These are phyloP conservation scores for Chaetomium fimeti DNA, from an alignment of 495 filamentous ascomycete species.

Conservation along the genomic window DNA sequence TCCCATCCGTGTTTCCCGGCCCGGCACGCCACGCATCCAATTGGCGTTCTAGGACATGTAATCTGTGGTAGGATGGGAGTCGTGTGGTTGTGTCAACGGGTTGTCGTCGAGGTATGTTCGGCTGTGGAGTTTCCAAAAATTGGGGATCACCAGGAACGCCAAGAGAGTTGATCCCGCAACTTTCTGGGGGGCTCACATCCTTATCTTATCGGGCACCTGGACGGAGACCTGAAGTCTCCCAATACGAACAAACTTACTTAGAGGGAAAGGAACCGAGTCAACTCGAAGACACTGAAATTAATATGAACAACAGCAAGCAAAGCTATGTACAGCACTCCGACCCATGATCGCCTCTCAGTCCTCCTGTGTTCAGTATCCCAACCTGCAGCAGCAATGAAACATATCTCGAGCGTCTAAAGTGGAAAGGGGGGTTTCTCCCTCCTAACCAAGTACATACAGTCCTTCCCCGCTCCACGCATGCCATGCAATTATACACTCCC, in stretches of 20 bases:
- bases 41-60: constrained; percentile 28
- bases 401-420: constrained; percentile 7
- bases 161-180: background rate
- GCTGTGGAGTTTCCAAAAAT: constrained; percentile 2
- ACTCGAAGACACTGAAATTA: background rate
- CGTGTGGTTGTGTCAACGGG: background rate
- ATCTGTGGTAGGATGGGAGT: background rate
- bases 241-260: too few species aligned
- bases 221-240: too few species aligned
- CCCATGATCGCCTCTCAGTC: background rate
- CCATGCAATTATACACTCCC: constrained; percentile 9
- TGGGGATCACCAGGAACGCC: constrained; percentile 11
- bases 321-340: background rate
- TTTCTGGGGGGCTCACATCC: background rate
- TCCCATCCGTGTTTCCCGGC: constrained; percentile 35
- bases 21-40: constrained; percentile 34
- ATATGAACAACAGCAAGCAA: background rate
- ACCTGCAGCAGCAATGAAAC: background rate
- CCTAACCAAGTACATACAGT: background rate
- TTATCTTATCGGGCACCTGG: constrained; percentile 15
- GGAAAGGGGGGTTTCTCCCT: background rate
- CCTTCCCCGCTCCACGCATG: background rate
- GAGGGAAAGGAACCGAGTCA: too few species aligned
- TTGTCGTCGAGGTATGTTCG: background rate
- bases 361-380: background rate